Evolutionary conservation across 2,329 filamentous ascomycete genomes (phyloP).

Genomic region (Apiospora malaysiana): DNA sequence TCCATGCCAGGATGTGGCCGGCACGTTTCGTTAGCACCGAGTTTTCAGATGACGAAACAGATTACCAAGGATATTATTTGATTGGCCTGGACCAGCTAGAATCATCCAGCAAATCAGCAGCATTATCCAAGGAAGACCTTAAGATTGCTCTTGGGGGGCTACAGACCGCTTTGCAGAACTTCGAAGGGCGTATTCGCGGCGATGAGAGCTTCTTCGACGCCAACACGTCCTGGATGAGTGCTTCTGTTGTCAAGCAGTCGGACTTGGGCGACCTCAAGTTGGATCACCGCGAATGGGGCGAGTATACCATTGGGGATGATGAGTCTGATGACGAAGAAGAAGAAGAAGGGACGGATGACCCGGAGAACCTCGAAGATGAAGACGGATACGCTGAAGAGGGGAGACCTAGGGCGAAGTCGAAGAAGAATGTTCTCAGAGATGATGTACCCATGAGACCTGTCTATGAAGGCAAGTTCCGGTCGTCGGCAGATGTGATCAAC

Average conservation of each 20-base stretch:
- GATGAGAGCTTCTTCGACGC: conserved; percentile 57
- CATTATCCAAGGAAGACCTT: conserved; percentile 47
- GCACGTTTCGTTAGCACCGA: conserved; percentile 56
- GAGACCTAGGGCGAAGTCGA: conserved; percentile 29
- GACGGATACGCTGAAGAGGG: conserved; percentile 30
- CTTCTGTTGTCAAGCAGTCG: conserved; percentile 43
- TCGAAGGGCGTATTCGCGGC: conserved; percentile 53
- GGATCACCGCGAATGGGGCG: conserved; percentile 57
- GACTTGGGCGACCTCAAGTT: conserved; percentile 51
- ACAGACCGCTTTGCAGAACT: conserved; percentile 49
- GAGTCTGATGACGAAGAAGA: conserved; percentile 43
- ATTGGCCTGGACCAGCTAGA: conserved; percentile 57
- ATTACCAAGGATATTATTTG: conserved; percentile 67
- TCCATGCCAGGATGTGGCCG: conserved; percentile 67
- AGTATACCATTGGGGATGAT: conserved; percentile 48
- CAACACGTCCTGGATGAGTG: conserved; percentile 55
- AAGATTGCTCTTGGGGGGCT: conserved; percentile 51
- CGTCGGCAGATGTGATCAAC: conserved; percentile 63
- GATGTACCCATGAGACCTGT: conserved; percentile 31
- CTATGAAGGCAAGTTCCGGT: conserved; percentile 56
- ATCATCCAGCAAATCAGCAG: conserved; percentile 26
- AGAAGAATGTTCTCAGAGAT: conserved; percentile 26
- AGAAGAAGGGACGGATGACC: no score
- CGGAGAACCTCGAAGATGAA: conserved; percentile 43
- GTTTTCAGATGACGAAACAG: conserved; percentile 38